Conservation (phyloP, 331 rosid species). For the Spiraea crenata region DNA sequence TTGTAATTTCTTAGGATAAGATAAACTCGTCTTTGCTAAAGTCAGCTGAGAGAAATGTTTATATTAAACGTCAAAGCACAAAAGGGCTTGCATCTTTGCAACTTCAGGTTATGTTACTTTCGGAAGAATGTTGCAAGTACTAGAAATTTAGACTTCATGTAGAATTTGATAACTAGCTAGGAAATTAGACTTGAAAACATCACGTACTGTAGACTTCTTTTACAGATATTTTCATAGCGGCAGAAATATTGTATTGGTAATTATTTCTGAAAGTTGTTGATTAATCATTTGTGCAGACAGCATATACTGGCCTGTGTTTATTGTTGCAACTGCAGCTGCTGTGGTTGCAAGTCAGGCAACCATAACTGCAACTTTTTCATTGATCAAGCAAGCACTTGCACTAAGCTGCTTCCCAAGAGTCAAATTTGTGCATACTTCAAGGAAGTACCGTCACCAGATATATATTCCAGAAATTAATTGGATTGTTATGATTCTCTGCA, state of each 20-base stretch:
- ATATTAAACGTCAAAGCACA: no score
- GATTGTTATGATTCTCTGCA: slow-evolving; percentile 42
- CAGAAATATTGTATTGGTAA: background rate
- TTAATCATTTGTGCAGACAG: slow-evolving; percentile 12
- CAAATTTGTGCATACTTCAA: slow-evolving; percentile 34
- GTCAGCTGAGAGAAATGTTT: no score
- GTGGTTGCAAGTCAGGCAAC: slow-evolving; percentile 35
- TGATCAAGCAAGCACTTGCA: slow-evolving; percentile 35
- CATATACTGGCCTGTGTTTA: slow-evolving; percentile 35
- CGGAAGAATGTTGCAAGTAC: background rate
- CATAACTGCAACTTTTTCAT: slow-evolving; percentile 37
- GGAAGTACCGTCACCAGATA: slow-evolving; percentile 30
- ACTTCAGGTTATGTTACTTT: background rate
- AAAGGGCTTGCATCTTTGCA: no score
- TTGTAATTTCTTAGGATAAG: no score
- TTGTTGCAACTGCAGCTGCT: slow-evolving; percentile 34
- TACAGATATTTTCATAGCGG: background rate
- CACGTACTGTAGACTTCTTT: no score
- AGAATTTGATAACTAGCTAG: background rate
- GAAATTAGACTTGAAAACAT: background rate
- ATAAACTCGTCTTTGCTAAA: no score
- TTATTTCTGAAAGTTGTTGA: background rate
- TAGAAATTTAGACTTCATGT: background rate
- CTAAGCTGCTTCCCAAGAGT: slow-evolving; percentile 42
- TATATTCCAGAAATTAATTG: slow-evolving; percentile 41